phyloP scores from a whole-genome alignment of 257 asterid genomes.

The Capsicum baccatum region DNA sequence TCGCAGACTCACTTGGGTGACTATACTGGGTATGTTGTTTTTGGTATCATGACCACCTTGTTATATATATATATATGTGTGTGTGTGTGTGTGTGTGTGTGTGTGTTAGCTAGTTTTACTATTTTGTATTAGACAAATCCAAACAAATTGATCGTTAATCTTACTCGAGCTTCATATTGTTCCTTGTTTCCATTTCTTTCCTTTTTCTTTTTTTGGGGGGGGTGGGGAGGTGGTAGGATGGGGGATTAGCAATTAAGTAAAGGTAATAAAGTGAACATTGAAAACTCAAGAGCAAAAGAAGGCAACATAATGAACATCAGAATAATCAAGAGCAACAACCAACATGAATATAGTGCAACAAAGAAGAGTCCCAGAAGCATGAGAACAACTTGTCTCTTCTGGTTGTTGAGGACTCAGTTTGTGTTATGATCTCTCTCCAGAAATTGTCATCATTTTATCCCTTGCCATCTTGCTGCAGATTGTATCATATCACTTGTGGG shows the following conservation, averaged over 20 bases:
- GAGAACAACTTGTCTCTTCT: conserved; percentile 6
- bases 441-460: background rate
- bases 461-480: conserved; percentile 11
- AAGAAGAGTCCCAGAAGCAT: background rate
- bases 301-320: background rate
- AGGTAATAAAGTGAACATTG: background rate
- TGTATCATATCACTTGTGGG: background rate
- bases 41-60: too few relatives aligned
- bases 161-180: background rate
- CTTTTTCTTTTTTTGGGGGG: background rate
- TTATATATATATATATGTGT: too few relatives aligned
- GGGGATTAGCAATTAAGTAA: background rate
- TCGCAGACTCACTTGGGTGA: too few relatives aligned
- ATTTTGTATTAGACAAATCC: background rate
- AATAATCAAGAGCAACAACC: background rate
- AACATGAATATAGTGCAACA: background rate
- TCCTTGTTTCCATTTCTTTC: background rate
- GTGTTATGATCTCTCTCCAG: background rate
- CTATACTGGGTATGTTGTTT: too few relatives aligned
- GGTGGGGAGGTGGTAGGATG: background rate
- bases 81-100: too few relatives aligned
- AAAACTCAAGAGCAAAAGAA: background rate
- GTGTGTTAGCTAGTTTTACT: background rate
- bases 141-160: background rate
- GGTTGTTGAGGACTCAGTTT: background rate